These are phyloP conservation scores for Epicoccum nigrum DNA, from an alignment of 2,329 filamentous ascomycete genomes.

Conservation along the genomic window DNA sequence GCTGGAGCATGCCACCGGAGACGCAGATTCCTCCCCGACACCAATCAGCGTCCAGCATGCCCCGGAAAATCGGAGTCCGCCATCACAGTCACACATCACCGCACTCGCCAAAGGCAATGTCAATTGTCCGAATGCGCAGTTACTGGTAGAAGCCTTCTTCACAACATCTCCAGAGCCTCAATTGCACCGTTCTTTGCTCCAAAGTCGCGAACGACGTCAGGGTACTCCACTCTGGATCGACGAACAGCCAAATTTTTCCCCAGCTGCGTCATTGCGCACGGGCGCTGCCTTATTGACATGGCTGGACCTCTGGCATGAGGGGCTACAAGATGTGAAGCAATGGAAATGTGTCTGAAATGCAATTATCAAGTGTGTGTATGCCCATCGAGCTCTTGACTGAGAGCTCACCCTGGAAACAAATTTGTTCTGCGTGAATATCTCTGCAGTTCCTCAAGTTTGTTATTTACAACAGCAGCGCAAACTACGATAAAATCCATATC, in stretches of 20 bases:
- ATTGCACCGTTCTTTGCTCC: background rate
- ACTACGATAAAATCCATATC: background rate
- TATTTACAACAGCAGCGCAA: too few species aligned
- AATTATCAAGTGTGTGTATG: too few species aligned
- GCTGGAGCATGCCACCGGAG: constrained; percentile 13
- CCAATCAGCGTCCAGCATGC: constrained; percentile 4
- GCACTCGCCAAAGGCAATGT: background rate
- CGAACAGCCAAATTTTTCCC: constrained; percentile 13
- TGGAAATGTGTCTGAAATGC: background rate
- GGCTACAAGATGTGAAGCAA: background rate
- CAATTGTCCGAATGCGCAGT: constrained; percentile 1
- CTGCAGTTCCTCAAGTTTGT: too few species aligned
- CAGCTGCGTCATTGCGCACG: constrained; percentile 16
- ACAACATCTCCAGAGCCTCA: background rate
- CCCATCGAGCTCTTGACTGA: too few species aligned
- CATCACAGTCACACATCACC: constrained; percentile 16
- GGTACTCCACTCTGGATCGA: constrained; percentile 8
- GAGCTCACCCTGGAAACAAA: too few species aligned
- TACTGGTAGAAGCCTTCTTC: background rate
- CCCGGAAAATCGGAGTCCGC: background rate
- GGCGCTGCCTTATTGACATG: background rate
- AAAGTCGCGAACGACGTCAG: constrained; percentile 1
- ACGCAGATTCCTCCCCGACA: constrained; percentile 13
- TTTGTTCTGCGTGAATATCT: too few species aligned
- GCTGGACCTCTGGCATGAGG: background rate